Percentiles rank a stretch among this genome's conserved stretches.
Conservation (phyloP, 2,329 filamentous ascomycete species). For the Phyllosticta citriasiana region DNA sequence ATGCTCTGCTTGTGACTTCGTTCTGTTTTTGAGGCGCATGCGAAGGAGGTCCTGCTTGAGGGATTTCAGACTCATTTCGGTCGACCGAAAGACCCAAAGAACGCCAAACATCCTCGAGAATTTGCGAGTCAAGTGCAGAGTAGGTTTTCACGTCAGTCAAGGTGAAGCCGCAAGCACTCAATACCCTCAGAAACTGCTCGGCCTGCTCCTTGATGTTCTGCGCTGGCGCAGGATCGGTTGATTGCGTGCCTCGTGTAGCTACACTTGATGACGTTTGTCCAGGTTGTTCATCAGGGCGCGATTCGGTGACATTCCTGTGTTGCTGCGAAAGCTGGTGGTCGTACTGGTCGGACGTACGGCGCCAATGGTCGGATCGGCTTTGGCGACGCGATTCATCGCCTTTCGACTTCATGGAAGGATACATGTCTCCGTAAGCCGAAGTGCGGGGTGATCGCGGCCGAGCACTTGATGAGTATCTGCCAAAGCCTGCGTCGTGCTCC, state of each 20-base stretch:
- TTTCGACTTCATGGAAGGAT: not conserved
- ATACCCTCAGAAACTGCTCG: constrained; percentile 28
- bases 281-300: not conserved
- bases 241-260: not conserved
- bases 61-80: not conserved
- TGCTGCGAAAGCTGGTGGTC: not conserved
- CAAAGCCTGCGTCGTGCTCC: not conserved
- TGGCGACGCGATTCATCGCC: not conserved
- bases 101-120: constrained; percentile 14
- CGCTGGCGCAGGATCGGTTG: not conserved
- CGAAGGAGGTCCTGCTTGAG: not conserved
- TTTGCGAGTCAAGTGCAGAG: constrained; percentile 56
- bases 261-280: not conserved
- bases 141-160: constrained; percentile 49
- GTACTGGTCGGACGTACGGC: not conserved
- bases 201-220: constrained; percentile 16
- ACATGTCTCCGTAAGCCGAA: not conserved
- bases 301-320: not conserved
- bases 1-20: not conserved
- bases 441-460: not conserved
- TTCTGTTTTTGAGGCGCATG: not conserved
- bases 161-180: constrained; percentile 60
- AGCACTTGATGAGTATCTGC: not conserved
- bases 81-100: constrained; percentile 4
- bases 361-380: not conserved